Evolutionary conservation across 2,329 filamentous ascomycete genomes (phyloP).

Genomic region (Xylaria sp.): DNA sequence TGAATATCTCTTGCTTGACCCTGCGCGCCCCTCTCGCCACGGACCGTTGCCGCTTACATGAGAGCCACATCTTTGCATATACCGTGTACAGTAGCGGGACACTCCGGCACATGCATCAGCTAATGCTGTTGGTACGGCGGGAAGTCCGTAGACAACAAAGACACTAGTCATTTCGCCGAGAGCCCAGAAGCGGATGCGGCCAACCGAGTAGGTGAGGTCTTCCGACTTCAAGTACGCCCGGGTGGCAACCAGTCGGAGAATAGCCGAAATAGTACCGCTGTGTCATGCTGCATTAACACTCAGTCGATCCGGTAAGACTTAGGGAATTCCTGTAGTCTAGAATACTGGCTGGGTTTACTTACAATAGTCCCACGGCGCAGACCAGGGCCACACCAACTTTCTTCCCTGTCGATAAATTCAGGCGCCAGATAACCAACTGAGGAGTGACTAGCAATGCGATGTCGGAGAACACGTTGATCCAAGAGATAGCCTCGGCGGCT

Average conservation of each 20-base stretch:
- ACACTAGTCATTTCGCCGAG: conserved; percentile 28
- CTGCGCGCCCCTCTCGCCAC: conserved; percentile 15
- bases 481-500: conserved; percentile 18
- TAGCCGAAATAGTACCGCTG: conserved; percentile 30
- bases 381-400: conserved; percentile 21
- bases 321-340: background rate
- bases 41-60: conserved; percentile 3
- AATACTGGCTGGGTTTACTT: conserved; percentile 1
- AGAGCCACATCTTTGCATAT: conserved; percentile 5
- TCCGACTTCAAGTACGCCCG: conserved; percentile 11
- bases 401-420: conserved; percentile 2
- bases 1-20: conserved; percentile 23
- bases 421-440: conserved; percentile 29
- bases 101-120: background rate
- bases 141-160: conserved; percentile 30
- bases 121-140: conserved; percentile 23
- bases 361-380: conserved; percentile 30
- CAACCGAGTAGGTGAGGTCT: conserved; percentile 26
- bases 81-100: conserved; percentile 12
- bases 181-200: conserved; percentile 30
- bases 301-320: background rate
- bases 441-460: conserved; percentile 19
- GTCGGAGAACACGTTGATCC: conserved; percentile 27
- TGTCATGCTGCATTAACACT: conserved; percentile 9
- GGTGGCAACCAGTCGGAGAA: conserved; percentile 26